Base-by-base conservation (phyloP, 371 early-diverging fungal genomes). In the Nematocida major region DNA sequence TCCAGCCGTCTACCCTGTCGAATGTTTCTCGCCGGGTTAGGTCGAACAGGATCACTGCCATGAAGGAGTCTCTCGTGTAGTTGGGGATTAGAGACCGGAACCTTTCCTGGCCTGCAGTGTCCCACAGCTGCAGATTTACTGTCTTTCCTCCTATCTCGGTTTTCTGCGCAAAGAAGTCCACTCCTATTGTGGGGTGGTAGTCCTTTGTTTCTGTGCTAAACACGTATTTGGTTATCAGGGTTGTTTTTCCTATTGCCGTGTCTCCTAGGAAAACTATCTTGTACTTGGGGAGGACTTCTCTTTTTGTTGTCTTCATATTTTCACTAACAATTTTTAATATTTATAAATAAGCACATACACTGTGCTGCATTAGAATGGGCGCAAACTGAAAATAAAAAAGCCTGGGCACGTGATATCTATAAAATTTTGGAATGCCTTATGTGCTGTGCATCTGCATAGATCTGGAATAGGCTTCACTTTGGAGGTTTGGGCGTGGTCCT, bases 61-160 rank as follows among this genome's bases (percentile, higher is more conserved):
- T 93, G n/a, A 93, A 92, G 0, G 95, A 93, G 85, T 96, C 95
- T 45, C 98, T 88, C 69, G 96, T 95, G 81, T 96, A 98, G 82
- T 90, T 91, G 39, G 97, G 96, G 81, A 98, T 96, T 78, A 97
- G 87, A 68, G 90, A 80, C 39, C 83, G 68, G 66, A 83, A 86
- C 36, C 85, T 78, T 66, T 86, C 86, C 59, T 86, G 86, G 0
- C 86, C 86, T 34, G 86, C 86, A 30, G 86, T 86, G 61, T 86
- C 86, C 85, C 86, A 86, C 30, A 86, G 51, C 48, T 85, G 84
- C 9, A 85, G 79, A 20, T 79, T 81, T 30, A 84, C 79, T 61
- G 54, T 34, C 45, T 66, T 66, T 9, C 81, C 83, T 36, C 62
- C 66, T 39, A 84, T 73, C 20, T 80, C 70, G 47, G 81, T 67